Evolutionary conservation across 441 rosid genomes (phyloP), one percentile per base, ranked within the genome.

Genomic region (Erodium texanum): DNA sequence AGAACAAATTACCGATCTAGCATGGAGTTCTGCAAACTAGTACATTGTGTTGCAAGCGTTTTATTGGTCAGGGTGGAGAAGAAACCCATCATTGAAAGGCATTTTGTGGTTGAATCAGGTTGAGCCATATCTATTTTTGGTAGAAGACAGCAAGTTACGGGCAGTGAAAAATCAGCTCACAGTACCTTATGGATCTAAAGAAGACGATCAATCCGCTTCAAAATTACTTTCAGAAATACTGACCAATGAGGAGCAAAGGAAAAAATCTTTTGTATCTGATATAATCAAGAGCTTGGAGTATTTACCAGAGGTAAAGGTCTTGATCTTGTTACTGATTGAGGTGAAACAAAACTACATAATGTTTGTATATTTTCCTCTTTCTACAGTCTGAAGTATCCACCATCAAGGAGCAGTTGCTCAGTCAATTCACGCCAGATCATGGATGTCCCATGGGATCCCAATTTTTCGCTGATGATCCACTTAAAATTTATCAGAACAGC

Each of bases 401-500:
- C 71, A 73, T 80, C 69, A 75, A 72, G 66, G 85, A 84, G 68
- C 85, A 86, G 76, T 82, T 94, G 70, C 84, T 86, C 41, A 75
- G 62, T 24, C 92, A 92, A 62, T 94, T 92, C 76, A 63, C 82
- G 73, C 98, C 98, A 2, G 98, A 92, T 74, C 98, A 89, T 67
- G 82, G 78, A 61, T 88, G 91, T 80, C 97, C 86, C 52, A 67
- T 92, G 66, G 97, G 96, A 76, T 73, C 82, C 71, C 92, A 83
- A 65, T 78, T 85, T 70, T 71, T 81, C 68, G 72, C 73, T 48
- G 93, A 85, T 76, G 71, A 82, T 66, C 78, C 79, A 5, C 78
- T 70, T 61, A 77, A 82, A 72, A 67, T 66, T 36, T 76, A 79
- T 76, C 85, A 77, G 73, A 80, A 74, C 65, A 77, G 77, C 64